Base-by-base conservation (phyloP, 1,284 basidiomycete genomes). In the Apiotrichum veenhuisii region DNA sequence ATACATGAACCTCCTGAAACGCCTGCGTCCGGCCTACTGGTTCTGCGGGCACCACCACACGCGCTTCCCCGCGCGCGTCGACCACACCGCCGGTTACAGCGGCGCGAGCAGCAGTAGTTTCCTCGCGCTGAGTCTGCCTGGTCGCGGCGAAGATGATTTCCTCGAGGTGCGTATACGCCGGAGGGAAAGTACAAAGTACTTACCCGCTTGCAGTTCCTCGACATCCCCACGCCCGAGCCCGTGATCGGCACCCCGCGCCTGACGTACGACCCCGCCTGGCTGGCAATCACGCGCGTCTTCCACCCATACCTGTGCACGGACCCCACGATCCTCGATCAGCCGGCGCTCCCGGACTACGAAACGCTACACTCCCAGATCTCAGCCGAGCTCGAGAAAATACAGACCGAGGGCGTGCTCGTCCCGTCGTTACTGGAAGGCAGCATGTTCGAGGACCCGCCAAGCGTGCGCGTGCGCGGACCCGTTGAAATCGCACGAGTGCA, bases 11-110 rank as follows among this genome's bases (percentile, higher is more conserved):
- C 79, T 98, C 1, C 77, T 98, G 23, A 79, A 79, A 34, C 85
- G 80, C 15, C 79, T 98, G 33, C 82, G 84, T 68, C 94, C 95
- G 0, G 69, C 80, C 20, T 89, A 89, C 83, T 98, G 95, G 95
- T 98, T 98, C 73, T 80, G 90, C 2, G 95, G 94, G 0, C 95
- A 98, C 78, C 70, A 98, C 46, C 95, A 98, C 71, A 87, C 88
- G 57, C 86, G 87, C 46, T 83, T 80, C 87, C 89, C 89, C 2
- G 80, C 80, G 0, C n/a, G 15, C 8, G 37, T 38, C 7, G 37
- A 38, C 37, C 37, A 46, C 33, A 30, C 7, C 30, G 30, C 5
- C 30, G 30, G 30, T n/a, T n/a, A n/a, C 30, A 5, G 7, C 7
- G 30, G 30, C 12, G 7, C 30, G 7, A 30, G 12, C 7, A 30